Base-by-base conservation (phyloP, 2,329 filamentous ascomycete genomes). In the Whalleya microplaca region DNA sequence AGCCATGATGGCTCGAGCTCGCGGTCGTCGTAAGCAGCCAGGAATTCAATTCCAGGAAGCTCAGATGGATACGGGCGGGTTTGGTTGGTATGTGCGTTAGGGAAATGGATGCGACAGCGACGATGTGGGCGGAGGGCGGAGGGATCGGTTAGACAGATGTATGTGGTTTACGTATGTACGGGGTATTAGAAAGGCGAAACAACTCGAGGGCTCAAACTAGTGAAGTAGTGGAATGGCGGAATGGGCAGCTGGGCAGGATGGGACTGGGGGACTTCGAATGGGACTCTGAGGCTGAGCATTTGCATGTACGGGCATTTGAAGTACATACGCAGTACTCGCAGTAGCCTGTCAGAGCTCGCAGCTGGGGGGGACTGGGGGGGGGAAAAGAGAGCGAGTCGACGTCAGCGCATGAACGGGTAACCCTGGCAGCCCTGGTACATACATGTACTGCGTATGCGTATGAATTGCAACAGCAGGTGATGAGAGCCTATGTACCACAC, bases 1-100 rank as follows among this genome's bases (percentile, higher is more conserved):
- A 74, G 88, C 80, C 89, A 93, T 93, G 72, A 75, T 83, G 78
- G 63, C 67, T 72, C 64, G 64, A 63, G 23, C 23, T 27, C 23
- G 23, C 9, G 23, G 23, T 27, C 58, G 55, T 59, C 55, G 66
- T 51, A 51, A 64, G 60, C 55, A 61, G 58, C 45, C 53, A 57
- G 55, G 57, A 62, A 61, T 60, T 53, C 41, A 52, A 52, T 51
- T 52, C 56, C 45, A 21, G 41, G 49, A n/a, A 52, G 45, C 41
- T 53, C 52, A 41, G 52, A 48, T 48, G 58, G 47, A 51, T 55
- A 55, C 61, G 62, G 63, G 50, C 51, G 61, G 59, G 59, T n/a
- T 56, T 60, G 53, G 50, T 55, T 45, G 41, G 41, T 20, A n/a
- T n/a, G n/a, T 45, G 41, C 40, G 29, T 66, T n/a, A n/a, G 63